Conservation (phyloP, 768 basidiomycete genomes). For the Hericium rajendrae region DNA sequence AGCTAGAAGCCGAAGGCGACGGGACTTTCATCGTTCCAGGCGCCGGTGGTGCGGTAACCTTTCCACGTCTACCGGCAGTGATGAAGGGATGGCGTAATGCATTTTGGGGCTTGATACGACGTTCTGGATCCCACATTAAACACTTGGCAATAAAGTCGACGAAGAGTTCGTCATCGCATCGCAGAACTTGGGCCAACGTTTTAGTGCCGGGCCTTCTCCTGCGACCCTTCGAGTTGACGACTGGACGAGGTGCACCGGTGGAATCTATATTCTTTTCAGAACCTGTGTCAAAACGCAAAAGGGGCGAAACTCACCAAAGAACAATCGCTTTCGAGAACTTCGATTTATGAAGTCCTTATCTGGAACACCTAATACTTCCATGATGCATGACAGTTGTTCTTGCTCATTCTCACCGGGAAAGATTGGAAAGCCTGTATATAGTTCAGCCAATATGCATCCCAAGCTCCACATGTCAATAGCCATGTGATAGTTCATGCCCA, state of each 20-base stretch:
- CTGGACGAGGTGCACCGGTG: constrained; percentile 84
- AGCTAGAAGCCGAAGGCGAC: constrained; percentile 46
- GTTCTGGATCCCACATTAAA: constrained; percentile 96
- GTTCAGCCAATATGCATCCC: constrained; percentile 94
- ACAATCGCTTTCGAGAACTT: constrained; percentile 87
- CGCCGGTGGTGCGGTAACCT: constrained; percentile 31
- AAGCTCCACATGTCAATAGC: constrained; percentile 99
- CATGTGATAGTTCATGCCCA: constrained; percentile 99
- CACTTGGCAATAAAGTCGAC: constrained; percentile 96
- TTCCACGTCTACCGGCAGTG: constrained; percentile 46
- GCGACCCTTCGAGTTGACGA: constrained; percentile 94
- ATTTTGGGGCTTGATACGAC: constrained; percentile 86
- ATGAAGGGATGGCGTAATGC: constrained; percentile 91
- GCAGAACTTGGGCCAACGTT: constrained; percentile 78
- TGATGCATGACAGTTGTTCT: constrained; percentile 96
- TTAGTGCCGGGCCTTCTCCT: constrained; percentile 88
- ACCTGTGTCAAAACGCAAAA: background rate
- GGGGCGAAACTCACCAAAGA: constrained; percentile 65
- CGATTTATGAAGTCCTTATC: constrained; percentile 93
- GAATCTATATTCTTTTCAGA: constrained; percentile 47
- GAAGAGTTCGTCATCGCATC: constrained; percentile 90
- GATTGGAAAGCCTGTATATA: constrained; percentile 96
- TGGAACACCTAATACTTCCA: constrained; percentile 95
- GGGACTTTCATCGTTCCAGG: constrained; percentile 43
- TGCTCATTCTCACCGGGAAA: constrained; percentile 99